Evolutionary conservation across 805 yeast genomes (phyloP), one percentile per base, ranked within the genome.

Genomic region (Nakazawaea siamensis): DNA sequence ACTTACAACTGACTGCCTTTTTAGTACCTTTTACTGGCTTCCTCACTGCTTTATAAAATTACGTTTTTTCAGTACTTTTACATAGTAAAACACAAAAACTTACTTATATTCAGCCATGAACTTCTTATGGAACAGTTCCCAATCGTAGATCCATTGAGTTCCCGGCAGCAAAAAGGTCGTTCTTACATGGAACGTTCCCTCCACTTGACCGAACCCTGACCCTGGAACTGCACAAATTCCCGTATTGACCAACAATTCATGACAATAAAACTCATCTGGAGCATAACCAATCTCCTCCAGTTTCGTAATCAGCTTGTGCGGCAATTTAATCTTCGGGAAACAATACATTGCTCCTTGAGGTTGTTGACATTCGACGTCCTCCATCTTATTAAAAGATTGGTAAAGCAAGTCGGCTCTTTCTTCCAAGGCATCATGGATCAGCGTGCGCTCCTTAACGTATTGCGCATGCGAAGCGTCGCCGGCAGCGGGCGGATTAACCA

Each of bases 161-260:
- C 97, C 97, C 12, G 97, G 97, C 11, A 98, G 94, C 51, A 92
- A 68, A 65, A 92, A 92, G 1, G 99, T 92, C 1, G 98, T 92
- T 68, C 99, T 79, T 49, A 92, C 70, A 54, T 92, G 99, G 62
- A 69, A 81, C 4, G 97, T 87, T 15, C 86, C 94, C 31, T 77
- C 78, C 31, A 68, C 80, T 61, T 92, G 98, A 21, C 97, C 97
- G 50, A 92, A 92, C 0, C 99, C 99, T 23, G 86, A 76, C 27
- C 98, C 99, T 20, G 99, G 97, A 43, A 92, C 94, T 29, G 94
- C 85, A 60, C 99, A 92, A 41, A 92, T 86, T 47, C 99, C 99
- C 5, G 98, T 87, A 31, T 62, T 57, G 44, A 90, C 90, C 45
- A 92, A 68, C 40, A 92, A 65, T 46, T 80, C 80, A 53, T 80